Base-by-base conservation (phyloP, 495 filamentous ascomycete species). In the Talaromyces ruber region DNA sequence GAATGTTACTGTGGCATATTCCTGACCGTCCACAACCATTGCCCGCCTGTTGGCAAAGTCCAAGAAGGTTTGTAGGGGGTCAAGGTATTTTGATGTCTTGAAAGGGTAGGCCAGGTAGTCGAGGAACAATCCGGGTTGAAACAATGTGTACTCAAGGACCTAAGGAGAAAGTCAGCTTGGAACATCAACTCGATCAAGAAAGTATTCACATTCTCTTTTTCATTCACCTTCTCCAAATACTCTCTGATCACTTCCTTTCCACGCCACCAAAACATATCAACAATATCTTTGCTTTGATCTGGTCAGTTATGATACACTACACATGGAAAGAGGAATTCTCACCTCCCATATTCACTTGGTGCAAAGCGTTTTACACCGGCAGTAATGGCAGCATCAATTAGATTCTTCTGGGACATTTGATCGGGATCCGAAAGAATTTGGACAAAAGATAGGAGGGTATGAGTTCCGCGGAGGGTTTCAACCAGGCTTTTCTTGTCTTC, bases 291-390 rank as follows among this genome's bases (percentile, higher is more conserved):
- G 18, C 68, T 69, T 11, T 12, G 29, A 18, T 9, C 6, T 24
- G 14, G n/a, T 58, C 30, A 37, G 30, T 39, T 58, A 24, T 2
- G 3, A 11, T 32, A 21, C 43, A 24, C 51, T 28, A 16, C 60
- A 24, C 28, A 28, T 32, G 3, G 18, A 2, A 37, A 16, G n/a
- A 24, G 29, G 3, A 29, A 22, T 18, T 54, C 21, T 43, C 63
- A 51, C 24, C 37, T 59, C 25, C 64, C 65, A 43, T 62, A 67
- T 25, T 67, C 65, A 25, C 63, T 62, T 32, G 65, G 65, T 25
- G 69, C 64, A 62, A 87, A 83, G 21, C 84, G 78, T 67, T 77
- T 77, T 2, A 87, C 81, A 22, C 81, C 81, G 2, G 78, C 85
- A 0, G 75, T 74, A 32, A 83, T 63, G 0, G 82, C 79, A 2